A percentile compares a stretch with the other conserved stretches of the same genome.
Evolutionary conservation across 495 filamentous ascomycete species (phyloP).

Genomic region (Daldinia bambusicola): DNA sequence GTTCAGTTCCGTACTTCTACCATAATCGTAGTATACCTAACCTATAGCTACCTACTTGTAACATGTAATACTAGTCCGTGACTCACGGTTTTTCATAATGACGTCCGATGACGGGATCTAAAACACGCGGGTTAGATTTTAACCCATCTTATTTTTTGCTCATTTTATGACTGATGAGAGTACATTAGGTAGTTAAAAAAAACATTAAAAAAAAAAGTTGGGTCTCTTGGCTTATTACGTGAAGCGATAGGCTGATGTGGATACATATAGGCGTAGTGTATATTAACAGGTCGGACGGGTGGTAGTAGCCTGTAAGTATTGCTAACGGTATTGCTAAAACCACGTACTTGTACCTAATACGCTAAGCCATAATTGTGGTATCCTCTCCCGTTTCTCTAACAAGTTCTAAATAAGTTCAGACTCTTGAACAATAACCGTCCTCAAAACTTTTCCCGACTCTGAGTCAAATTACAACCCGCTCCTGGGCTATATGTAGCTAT

Average conservation of each 20-base stretch:
- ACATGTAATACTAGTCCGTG: background rate
- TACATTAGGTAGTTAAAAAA: no score
- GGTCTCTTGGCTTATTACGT: slow-evolving; percentile 30
- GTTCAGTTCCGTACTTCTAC: no score
- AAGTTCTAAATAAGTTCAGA: background rate
- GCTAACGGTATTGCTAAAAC: slow-evolving; percentile 9
- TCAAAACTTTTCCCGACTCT: slow-evolving; percentile 37
- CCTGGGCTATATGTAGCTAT: slow-evolving; percentile 23
- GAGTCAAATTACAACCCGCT: slow-evolving; percentile 29
- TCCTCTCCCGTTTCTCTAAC: background rate
- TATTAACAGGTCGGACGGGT: no score
- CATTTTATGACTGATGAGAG: slow-evolving; percentile 4
- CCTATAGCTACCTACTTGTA: no score
- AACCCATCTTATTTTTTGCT: background rate
- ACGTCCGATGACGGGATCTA: slow-evolving; percentile 42
- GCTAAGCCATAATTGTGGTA: slow-evolving; percentile 27
- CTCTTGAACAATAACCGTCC: slow-evolving; percentile 2
- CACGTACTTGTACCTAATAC: slow-evolving; percentile 1
- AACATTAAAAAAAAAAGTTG: slow-evolving; percentile 35
- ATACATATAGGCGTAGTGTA: slow-evolving; percentile 4
- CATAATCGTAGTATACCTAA: no score
- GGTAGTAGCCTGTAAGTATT: background rate
- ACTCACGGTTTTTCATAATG: slow-evolving; percentile 25
- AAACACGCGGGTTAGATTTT: slow-evolving; percentile 6
- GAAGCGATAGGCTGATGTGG: slow-evolving; percentile 32